Evolutionary conservation across 495 filamentous ascomycete genomes (phyloP), one percentile per base, ranked within the genome.

Genomic region (Clavariopsis aquatica): DNA sequence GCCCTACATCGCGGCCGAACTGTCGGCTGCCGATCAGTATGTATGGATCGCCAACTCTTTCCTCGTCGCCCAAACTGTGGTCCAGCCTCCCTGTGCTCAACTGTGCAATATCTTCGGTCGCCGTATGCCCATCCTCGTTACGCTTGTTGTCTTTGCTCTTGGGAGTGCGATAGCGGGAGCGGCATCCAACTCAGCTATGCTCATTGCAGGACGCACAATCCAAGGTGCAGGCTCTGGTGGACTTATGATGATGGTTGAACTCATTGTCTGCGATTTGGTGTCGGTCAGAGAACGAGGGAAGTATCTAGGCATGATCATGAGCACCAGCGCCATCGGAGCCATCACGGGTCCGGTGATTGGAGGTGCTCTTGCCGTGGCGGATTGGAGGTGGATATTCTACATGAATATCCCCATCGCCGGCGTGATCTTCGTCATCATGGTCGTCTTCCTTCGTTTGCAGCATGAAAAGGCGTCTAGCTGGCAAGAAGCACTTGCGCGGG

Each of bases 31-130:
- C 0, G 64, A 73, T 1, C 36, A 57, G 34, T 84, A 80, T 61
- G 62, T 81, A 49, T 82, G 79, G 80, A 64, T 77, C 24, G 69
- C 62, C n/a, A 81, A 79, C 58, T 69, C 58, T 8, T 82, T 76
- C 64, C 68, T 80, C 47, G 65, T 82, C 1, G 61, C 78, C 34
- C 71, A 31, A 17, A 63, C 63, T 17, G 69, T 56, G 5, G 29
- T 61, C 19, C 66, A 66, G 41, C 69, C 69, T 10, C 52, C 69
- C 13, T 67, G 49, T 27, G 70, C 57, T 22, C 66, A 69, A 45
- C 36, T 60, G 10, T 31, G 57, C 27, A 55, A 69, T 43, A 57
- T 72, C 47, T 66, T 60, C 23, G 69, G 69, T 10, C 66, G 69
- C 41, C 62, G 69, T 0, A 28, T 27, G 13, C 43, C 46, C 26